Percentiles rank a stretch among this genome's conserved stretches.
Conservation (phyloP, 1,284 basidiomycete species). For the Apiotrichum veenhuisii region DNA sequence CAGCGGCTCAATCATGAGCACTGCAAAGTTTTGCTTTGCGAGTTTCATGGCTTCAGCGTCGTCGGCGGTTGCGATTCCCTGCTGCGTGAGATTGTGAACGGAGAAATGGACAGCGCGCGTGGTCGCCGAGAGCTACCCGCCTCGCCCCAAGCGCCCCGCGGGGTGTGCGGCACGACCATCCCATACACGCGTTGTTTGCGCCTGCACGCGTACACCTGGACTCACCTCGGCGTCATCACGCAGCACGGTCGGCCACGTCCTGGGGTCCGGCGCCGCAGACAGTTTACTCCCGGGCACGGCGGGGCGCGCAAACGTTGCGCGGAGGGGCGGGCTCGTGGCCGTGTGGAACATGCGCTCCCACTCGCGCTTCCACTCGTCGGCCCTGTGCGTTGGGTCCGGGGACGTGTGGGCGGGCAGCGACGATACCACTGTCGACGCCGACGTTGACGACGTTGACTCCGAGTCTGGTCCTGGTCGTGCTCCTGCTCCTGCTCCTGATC, state of each 20-base stretch:
- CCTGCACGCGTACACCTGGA: no score
- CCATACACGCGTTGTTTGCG: background rate
- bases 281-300: slow-evolving; percentile 35
- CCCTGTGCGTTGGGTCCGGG: background rate
- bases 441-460: no score
- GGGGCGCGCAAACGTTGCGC: slow-evolving; percentile 46
- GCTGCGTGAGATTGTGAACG: background rate
- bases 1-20: slow-evolving; percentile 39
- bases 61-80: slow-evolving; percentile 23
- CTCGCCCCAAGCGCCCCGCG: no score
- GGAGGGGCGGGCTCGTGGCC: slow-evolving; percentile 38
- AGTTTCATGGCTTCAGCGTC: slow-evolving; percentile 31
- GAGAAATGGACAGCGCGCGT: no score
- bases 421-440: no score
- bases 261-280: slow-evolving; percentile 25
- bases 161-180: background rate
- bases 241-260: slow-evolving; percentile 21
- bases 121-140: background rate
- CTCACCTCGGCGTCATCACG: slow-evolving; percentile 10
- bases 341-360: slow-evolving; percentile 33
- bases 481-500: no score
- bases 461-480: no score
- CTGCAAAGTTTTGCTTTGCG: slow-evolving; percentile 39
- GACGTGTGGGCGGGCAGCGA: no score
- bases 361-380: slow-evolving; percentile 36